phyloP scores from a whole-genome alignment of 371 early-diverging fungal species.

The Circinella umbellata region DNA sequence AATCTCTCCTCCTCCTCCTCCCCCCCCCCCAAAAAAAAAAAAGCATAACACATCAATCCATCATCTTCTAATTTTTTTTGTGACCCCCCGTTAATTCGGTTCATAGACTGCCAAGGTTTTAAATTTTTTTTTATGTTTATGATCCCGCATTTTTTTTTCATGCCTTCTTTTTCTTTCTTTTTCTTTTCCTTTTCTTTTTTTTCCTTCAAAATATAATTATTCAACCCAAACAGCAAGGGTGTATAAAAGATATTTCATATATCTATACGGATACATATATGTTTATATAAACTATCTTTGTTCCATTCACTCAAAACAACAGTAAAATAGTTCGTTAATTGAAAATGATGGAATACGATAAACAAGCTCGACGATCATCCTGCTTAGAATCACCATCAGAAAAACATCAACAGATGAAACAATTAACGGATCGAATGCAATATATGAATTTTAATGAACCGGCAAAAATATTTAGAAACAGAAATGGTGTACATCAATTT shows the following conservation, averaged over 20 bases:
- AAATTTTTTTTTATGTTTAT: constrained; percentile 1
- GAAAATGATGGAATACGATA: background rate
- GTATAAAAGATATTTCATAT: background rate
- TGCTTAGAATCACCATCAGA: background rate
- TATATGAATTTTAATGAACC: constrained; percentile 35
- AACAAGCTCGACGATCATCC: background rate
- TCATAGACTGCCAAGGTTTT: constrained; percentile 3
- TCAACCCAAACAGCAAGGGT: background rate
- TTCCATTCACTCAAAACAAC: no score
- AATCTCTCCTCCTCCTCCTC: no score
- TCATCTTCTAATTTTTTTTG: no score
- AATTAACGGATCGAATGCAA: constrained; percentile 27
- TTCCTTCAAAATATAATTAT: background rate
- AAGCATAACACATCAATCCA: no score
- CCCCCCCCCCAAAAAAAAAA: no score
- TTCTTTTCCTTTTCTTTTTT: background rate
- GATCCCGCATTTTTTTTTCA: constrained; percentile 5
- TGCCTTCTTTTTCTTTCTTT: constrained; percentile 3
- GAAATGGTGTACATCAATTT: constrained; percentile 37
- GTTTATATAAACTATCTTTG: no score
- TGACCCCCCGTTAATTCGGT: no score
- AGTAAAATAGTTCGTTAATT: no score
- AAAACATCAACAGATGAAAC: background rate
- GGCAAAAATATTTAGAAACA: constrained; percentile 39
- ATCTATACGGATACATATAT: no score